phyloP scores from a whole-genome alignment of 1,284 basidiomycete genomes.

The Polyporus tsugae region DNA sequence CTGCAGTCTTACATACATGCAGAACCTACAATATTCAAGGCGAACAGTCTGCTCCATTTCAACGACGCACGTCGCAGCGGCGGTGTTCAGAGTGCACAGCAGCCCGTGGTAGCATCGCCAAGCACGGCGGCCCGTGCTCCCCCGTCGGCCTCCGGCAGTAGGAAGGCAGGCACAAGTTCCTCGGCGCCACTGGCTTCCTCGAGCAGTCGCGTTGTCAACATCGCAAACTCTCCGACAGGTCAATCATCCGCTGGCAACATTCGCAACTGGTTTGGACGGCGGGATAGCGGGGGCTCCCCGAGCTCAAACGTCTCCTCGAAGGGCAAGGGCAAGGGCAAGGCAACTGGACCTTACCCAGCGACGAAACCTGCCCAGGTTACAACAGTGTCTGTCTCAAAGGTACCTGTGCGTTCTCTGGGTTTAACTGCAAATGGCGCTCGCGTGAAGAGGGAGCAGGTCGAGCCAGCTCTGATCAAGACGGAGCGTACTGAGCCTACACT shows the following conservation, averaged over 20 bases:
- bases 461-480: slow-evolving; percentile 1
- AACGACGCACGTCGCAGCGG: slow-evolving; percentile 10
- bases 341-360: neutral
- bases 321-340: slow-evolving; percentile 19
- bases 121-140: neutral
- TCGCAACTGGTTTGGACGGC: slow-evolving; percentile 10
- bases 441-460: slow-evolving; percentile 10
- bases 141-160: neutral
- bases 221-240: neutral
- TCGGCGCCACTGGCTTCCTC: slow-evolving; percentile 20
- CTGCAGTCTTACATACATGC: neutral
- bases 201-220: slow-evolving; percentile 18
- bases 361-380: neutral
- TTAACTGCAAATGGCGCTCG: neutral
- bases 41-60: slow-evolving; percentile 20
- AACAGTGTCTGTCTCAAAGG: neutral
- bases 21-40: slow-evolving; percentile 21
- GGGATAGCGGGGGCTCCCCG: neutral
- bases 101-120: neutral
- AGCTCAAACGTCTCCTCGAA: slow-evolving; percentile 5
- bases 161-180: neutral
- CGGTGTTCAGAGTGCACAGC: slow-evolving; percentile 6
- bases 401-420: neutral
- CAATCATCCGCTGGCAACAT: slow-evolving; percentile 9
- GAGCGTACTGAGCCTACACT: neutral